Evolutionary conservation across 805 yeast genomes (phyloP), one percentile per base, ranked within the genome.

Genomic region (Monosporozyma unispora): DNA sequence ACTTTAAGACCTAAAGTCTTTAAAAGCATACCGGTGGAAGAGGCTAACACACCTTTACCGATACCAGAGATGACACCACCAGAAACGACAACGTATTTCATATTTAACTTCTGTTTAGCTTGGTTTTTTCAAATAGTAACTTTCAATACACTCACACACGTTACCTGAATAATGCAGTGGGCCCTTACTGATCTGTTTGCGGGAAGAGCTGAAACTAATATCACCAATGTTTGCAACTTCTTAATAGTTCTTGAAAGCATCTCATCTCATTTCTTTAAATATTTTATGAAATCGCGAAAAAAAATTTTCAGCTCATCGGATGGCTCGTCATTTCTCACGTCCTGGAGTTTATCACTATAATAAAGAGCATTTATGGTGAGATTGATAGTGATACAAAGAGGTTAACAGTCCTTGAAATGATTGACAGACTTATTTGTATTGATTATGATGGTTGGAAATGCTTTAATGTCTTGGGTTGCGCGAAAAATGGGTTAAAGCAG

Each of bases 21-120:
- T 70, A 93, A 78, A 56, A 93, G 70, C 71, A 93, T 81, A 53
- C 99, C 99, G 31, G 98, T 93, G 52, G 97, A 88, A 33, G 97
- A 89, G 53, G 99, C 99, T 52, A 85, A 77, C 54, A 93, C 99
- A 70, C 99, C 99, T 70, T 93, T 93, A 69, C 99, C 99, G 67
- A 93, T 93, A 73, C 99, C 99, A 61, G 96, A 87, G 60, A 93
- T 93, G 61, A 93, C 99, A 79, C 99, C 99, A 69, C 99, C 99
- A 52, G 98, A 90, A 44, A 93, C 99, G 63, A 93, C 95, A 63
- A 93, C 98, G 96, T 89, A 93, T 73, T 93, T 93, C 98, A 93
- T 91, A 25, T 3, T 22, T 40, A 6, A 4, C 23, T 49, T 39
- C 14, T 21, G 12, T 39, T 4, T 39, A 22, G 9, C 2, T 4